Evolutionary conservation across 2,329 filamentous ascomycete species (phyloP).

Genomic region (Dactylellina sp.): DNA sequence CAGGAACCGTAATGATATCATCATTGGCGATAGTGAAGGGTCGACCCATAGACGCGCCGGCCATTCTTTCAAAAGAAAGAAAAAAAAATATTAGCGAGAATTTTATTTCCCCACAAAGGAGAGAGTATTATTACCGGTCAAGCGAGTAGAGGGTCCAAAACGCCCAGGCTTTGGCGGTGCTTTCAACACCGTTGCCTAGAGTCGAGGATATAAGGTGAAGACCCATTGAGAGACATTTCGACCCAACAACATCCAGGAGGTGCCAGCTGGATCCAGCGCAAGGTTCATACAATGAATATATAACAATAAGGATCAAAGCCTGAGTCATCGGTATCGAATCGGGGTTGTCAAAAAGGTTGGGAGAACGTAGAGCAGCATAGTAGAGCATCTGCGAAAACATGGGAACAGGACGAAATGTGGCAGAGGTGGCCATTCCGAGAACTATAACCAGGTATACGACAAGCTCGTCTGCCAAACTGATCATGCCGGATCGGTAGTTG

Average conservation of each 20-base stretch:
- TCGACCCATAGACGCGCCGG: conserved; percentile 48
- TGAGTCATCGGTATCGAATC: conserved; percentile 46
- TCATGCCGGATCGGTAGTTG: conserved; percentile 32
- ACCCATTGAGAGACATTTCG: conserved; percentile 45
- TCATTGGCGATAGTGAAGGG: conserved; percentile 55
- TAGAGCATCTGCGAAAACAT: conserved; percentile 51
- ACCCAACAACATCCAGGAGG: conserved; percentile 42
- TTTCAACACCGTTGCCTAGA: conserved; percentile 48
- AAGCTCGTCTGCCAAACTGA: conserved; percentile 39
- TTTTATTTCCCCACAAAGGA: neutral
- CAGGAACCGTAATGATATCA: conserved; percentile 44
- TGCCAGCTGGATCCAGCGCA: conserved; percentile 53
- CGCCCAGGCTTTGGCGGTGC: conserved; percentile 43
- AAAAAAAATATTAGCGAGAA: too few relatives aligned
- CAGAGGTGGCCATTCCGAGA: conserved; percentile 46
- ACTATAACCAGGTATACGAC: conserved; percentile 48
- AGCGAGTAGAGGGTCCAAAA: conserved; percentile 55
- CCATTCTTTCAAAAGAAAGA: conserved; percentile 32
- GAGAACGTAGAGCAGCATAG: conserved; percentile 26
- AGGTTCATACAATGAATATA: conserved; percentile 52
- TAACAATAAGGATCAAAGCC: conserved; percentile 50
- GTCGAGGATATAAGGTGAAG: conserved; percentile 45
- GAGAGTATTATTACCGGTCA: conserved; percentile 36
- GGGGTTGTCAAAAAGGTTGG: conserved; percentile 30
- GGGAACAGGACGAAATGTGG: conserved; percentile 24